phyloP scores from a whole-genome alignment of 257 asterid species.

The Salvia splendens region DNA sequence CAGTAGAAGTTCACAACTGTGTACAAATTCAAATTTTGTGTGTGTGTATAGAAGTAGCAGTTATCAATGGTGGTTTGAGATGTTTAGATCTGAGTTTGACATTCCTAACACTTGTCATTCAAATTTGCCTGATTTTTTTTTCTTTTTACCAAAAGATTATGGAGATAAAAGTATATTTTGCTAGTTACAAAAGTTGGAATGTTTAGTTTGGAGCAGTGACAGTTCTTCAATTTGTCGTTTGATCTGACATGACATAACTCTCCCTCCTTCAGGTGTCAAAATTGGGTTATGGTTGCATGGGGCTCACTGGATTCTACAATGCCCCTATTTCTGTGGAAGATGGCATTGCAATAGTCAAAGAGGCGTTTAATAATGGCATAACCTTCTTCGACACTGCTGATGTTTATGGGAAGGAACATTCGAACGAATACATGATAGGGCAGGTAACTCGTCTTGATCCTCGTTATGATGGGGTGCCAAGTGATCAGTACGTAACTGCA shows the following conservation, averaged over 20 bases:
- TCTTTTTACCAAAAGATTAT: too few relatives aligned
- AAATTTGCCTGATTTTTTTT: neutral
- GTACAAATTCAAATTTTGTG: neutral
- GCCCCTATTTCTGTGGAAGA: constrained; percentile 49
- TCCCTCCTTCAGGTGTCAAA: constrained; percentile 45
- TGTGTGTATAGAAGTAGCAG: neutral
- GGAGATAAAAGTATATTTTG: too few relatives aligned
- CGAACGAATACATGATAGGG: constrained; percentile 52
- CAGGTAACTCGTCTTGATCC: constrained; percentile 39
- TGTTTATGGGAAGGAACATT: constrained; percentile 44
- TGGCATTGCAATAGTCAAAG: constrained; percentile 51
- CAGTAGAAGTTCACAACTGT: neutral
- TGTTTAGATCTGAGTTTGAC: neutral
- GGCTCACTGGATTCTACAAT: constrained; percentile 55
- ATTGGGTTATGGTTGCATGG: constrained; percentile 68
- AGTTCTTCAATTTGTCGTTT: neutral
- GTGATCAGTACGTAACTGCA: neutral
- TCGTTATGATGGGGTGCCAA: neutral
- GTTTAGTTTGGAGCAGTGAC: constrained; percentile 3
- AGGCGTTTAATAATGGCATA: constrained; percentile 49
- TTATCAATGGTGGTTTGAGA: neutral
- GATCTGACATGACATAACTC: neutral
- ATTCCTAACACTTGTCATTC: neutral
- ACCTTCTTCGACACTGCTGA: constrained; percentile 55
- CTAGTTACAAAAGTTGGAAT: neutral